Evolutionary conservation across 441 rosid genomes (phyloP).

Genomic region (Corymbia calophylla): DNA sequence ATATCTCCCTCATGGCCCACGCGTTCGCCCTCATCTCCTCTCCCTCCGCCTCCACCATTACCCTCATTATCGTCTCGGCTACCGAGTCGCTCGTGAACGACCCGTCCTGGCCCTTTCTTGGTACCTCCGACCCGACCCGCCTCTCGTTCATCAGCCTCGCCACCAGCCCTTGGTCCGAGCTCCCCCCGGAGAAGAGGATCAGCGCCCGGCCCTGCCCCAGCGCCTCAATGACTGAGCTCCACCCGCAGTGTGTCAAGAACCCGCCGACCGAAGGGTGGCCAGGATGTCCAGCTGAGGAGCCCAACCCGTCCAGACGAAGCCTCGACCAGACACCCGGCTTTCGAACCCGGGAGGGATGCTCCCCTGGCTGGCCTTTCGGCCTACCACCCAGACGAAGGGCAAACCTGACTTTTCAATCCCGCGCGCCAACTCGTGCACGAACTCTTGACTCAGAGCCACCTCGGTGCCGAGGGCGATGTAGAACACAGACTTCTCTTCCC

Average conservation of each 20-base stretch:
- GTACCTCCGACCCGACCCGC: constrained; percentile 16
- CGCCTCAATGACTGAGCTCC: not conserved
- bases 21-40: constrained; percentile 14
- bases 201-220: constrained; percentile 2
- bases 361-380: not conserved
- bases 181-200: not conserved
- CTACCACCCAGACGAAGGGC: not conserved
- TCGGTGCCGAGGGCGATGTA: not conserved
- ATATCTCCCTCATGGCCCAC: constrained; percentile 8
- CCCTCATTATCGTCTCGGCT: constrained; percentile 13
- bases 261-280: not conserved
- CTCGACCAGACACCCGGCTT: not conserved
- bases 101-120: constrained; percentile 17
- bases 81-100: constrained; percentile 16
- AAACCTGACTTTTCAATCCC: not conserved
- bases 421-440: not conserved
- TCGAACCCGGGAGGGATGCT: not conserved
- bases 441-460: not conserved
- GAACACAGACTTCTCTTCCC: not conserved
- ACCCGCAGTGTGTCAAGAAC: not conserved
- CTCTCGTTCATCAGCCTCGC: constrained; percentile 16
- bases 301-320: not conserved
- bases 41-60: constrained; percentile 14
- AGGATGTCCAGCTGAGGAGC: not conserved
- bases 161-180: not conserved